Conservation (phyloP, 1,139 yeast species). For the Sugiyamaella neomexicana region DNA sequence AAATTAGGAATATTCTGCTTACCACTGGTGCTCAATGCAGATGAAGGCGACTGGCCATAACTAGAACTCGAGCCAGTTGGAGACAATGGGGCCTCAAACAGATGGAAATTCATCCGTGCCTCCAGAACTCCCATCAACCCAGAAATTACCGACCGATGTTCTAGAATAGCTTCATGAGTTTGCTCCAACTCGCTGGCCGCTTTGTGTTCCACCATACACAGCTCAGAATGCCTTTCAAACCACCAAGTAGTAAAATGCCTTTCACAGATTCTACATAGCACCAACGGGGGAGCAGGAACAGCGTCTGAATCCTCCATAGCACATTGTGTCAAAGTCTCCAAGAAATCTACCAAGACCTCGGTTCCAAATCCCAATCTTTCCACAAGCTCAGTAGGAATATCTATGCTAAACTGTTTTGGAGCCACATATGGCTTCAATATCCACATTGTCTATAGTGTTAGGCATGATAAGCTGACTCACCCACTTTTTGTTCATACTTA, state of each 20-base stretch:
- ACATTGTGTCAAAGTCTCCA: constrained; percentile 59
- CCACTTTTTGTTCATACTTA: constrained; percentile 20
- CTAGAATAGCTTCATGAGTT: constrained; percentile 74
- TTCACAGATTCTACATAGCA: constrained; percentile 91
- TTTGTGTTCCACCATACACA: constrained; percentile 83
- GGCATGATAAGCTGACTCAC: too few species aligned
- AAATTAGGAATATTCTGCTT: constrained; percentile 21
- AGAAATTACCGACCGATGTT: constrained; percentile 61
- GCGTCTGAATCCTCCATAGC: constrained; percentile 62
- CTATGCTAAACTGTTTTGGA: constrained; percentile 56
- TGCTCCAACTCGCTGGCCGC: constrained; percentile 76
- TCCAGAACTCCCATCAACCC: constrained; percentile 31
- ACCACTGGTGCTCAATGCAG: constrained; percentile 5
- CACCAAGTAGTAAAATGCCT: constrained; percentile 94
- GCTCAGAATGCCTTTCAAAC: constrained; percentile 86
- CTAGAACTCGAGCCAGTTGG: constrained; percentile 21
- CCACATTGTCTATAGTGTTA: constrained; percentile 67
- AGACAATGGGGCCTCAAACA: constrained; percentile 22
- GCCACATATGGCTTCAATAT: constrained; percentile 76
- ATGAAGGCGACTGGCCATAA: constrained; percentile 16
- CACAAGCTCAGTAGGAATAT: constrained; percentile 65
- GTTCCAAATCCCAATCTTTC: constrained; percentile 87
- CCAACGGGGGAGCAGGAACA: constrained; percentile 74
- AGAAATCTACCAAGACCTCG: constrained; percentile 74
- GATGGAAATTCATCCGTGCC: constrained; percentile 12